Evolutionary conservation across 148 eudicot species (phyloP), one percentile per base, ranked within the genome.

Genomic region (Limonium bicolor): DNA sequence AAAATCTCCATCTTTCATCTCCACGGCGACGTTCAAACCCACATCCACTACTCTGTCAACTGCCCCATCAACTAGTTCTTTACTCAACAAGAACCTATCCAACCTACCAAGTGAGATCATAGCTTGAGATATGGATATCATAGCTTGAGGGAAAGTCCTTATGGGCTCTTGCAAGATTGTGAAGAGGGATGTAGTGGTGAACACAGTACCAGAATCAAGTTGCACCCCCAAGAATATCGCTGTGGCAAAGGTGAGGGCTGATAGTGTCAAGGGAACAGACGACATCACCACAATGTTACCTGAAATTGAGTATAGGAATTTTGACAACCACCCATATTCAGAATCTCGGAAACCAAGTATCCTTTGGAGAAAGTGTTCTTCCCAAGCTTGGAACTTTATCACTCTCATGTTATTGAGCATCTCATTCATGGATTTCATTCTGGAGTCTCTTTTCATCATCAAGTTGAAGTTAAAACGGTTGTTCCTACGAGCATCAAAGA

Each of bases 331-430:
- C 10, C 61, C 51, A 32, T 67, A 90, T 47, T 90, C 97, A 0
- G 74, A 67, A 4, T 74, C 65, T 6, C 97, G 75, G 27, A 68
- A 80, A 11, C 68, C 47, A 11, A 55, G 69, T 33, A 90, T 84
- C 45, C 76, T 68, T 55, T 67, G 56, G 55, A 71, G 75, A 56
- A 84, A 90, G 29, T 75, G 93, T 5, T 84, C 87, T 52, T 90
- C 97, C 97, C 97, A 90, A 5, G 92, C 97, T 30, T 88, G 97
- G 59, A 88, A 80, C 65, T 83, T 88, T 41, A 88, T 88, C 8
- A 83, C 97, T 1, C 97, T 57, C 97, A 88, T 88, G 60, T 77
- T 72, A 38, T 68, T 88, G 15, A 88, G 84, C 97, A 83, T 83
- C 65, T 88, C 97, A 32, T 80, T 88, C 0, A 81, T 80, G 4